Evolutionary conservation across 2,329 filamentous ascomycete species (phyloP), one percentile per base, ranked within the genome.

Genomic region (Aspergillus piperis): DNA sequence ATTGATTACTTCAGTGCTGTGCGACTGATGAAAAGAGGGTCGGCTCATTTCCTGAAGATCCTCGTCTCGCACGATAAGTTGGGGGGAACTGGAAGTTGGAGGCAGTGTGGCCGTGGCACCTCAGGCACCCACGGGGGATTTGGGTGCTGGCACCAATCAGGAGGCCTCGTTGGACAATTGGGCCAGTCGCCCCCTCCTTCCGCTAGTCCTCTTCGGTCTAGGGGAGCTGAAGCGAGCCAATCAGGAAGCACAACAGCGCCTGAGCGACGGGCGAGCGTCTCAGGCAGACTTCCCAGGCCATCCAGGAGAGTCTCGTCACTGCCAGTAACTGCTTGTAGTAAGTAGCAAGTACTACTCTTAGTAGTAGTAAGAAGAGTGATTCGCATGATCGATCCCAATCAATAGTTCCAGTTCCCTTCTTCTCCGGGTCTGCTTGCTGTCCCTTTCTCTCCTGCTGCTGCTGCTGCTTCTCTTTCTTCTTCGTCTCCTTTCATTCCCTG

Each of bases 211-310:
- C 3, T 3, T 13, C 1, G 10, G 50, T 36, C 44, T 58, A 62
- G 42, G 48, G 36, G 48, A 44, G 41, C 8, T 27, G 44, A 61
- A 59, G 54, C 62, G 59, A 63, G 27, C 63, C 63, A 65, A 50
- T 62, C 59, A 64, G 19, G 39, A 38, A 30, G 19, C 32, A 32
- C 19, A 27, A 32, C 8, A 39, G 57, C 21, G 23, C 30, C 41
- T 38, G 21, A 39, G 55, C 58, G 60, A 60, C 49, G 58, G 48
- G 15, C 44, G 47, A 54, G 58, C 50, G 63, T 64, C 58, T 63
- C 63, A 64, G 60, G 32, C 32, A 36, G 32, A 36, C 5, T 36
- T 11, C 10, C 32, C 11, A 36, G 32, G 32, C 32, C 32, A 36
- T 36, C 32, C 32, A 36, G 32, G 32, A 32, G 30, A 36, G 32